Percentiles rank a stretch among this genome's conserved stretches.
Evolutionary conservation across 2,329 filamentous ascomycete species (phyloP).

Genomic region (Nigrospora oryzae): DNA sequence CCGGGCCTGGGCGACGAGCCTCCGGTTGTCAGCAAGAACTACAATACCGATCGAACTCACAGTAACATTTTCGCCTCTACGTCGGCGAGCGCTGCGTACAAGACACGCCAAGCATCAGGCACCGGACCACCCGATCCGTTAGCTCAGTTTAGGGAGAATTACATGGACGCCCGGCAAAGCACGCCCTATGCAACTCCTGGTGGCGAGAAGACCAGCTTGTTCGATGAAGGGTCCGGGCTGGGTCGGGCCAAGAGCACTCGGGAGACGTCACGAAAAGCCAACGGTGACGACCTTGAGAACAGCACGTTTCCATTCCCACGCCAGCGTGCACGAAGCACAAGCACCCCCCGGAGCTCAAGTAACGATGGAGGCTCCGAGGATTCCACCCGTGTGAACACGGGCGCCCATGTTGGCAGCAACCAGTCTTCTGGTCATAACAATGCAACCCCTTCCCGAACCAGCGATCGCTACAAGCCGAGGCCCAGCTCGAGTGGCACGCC

Average conservation of each 20-base stretch:
- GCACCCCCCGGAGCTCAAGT: constrained; percentile 15
- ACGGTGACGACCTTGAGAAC: constrained; percentile 11
- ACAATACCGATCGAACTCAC: constrained; percentile 30
- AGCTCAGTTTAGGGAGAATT: constrained; percentile 35
- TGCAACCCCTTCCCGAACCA: constrained; percentile 9
- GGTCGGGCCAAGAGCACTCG: constrained; percentile 38
- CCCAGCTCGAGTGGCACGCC: constrained; percentile 3
- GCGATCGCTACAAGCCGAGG: constrained; percentile 12
- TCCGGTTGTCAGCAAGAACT: constrained; percentile 39
- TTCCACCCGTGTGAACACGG: constrained; percentile 7
- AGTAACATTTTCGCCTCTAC: constrained; percentile 19
- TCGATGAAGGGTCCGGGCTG: constrained; percentile 35
- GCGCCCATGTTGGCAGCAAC: constrained; percentile 4
- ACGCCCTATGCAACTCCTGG: constrained; percentile 47
- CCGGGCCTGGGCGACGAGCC: constrained; percentile 42
- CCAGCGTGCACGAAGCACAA: constrained; percentile 16
- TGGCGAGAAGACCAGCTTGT: constrained; percentile 52
- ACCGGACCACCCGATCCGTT: constrained; percentile 33
- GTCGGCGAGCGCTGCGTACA: constrained; percentile 8
- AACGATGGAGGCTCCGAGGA: constrained; percentile 18
- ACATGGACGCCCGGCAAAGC: constrained; percentile 42
- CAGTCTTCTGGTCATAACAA: constrained; percentile 2
- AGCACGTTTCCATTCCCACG: constrained; percentile 12
- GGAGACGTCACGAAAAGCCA: constrained; percentile 19
- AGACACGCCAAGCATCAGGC: constrained; percentile 7